A percentile compares a stretch with the other conserved stretches of the same genome.
These are phyloP conservation scores for Gamsiella multidivaricata DNA, from an alignment of 192 early-diverging fungal species.

Conservation along the genomic window DNA sequence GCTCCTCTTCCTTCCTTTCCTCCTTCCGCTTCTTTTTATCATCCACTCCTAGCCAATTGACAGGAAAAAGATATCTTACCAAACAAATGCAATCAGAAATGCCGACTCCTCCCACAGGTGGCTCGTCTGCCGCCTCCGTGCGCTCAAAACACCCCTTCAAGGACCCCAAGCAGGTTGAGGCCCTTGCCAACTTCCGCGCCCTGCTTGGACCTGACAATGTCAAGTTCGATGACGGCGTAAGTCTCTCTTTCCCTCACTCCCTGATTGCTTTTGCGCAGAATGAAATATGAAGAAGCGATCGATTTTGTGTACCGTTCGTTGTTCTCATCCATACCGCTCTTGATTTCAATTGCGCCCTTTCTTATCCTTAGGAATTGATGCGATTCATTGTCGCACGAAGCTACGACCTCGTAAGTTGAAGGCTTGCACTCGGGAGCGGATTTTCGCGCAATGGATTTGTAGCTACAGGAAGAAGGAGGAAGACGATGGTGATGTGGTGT, in stretches of 20 bases:
- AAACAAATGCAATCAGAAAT: neutral
- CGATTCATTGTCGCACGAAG: conserved; percentile 71
- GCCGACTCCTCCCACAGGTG: conserved; percentile 4
- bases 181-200: conserved; percentile 35
- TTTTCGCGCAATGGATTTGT: neutral
- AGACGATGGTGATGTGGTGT: no score
- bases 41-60: neutral
- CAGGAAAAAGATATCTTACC: no score
- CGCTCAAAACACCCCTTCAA: conserved; percentile 46
- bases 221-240: conserved; percentile 55
- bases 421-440: neutral
- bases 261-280: neutral
- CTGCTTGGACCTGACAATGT: conserved; percentile 46
- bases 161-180: conserved; percentile 48
- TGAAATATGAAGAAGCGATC: no score
- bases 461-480: neutral
- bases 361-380: conserved; percentile 61
- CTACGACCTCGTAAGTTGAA: conserved; percentile 68
- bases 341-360: neutral
- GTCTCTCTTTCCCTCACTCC: neutral
- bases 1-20: neutral
- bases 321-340: no score
- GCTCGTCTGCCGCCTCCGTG: conserved; percentile 13
- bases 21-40: neutral
- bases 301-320: neutral